phyloP scores from a whole-genome alignment of 2,329 filamentous ascomycete species.

The Beauveria pseudobassiana region DNA sequence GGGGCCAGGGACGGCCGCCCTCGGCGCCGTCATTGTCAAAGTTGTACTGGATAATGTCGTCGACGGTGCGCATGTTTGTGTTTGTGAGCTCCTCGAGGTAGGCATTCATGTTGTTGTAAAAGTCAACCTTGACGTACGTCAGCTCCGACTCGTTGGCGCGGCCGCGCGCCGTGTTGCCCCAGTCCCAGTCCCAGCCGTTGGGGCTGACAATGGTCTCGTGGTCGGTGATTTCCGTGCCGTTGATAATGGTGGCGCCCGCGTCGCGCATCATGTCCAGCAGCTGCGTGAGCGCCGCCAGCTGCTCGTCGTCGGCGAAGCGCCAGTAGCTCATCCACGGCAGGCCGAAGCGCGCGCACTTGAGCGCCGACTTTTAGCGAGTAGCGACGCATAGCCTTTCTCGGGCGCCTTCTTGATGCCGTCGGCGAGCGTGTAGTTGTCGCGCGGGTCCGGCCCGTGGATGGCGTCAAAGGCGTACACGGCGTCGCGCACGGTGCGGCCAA shows the following conservation, averaged over 20 bases:
- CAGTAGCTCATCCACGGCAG: conserved; percentile 68
- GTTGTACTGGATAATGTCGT: conserved; percentile 61
- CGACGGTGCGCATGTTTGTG: conserved; percentile 49
- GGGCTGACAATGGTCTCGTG: conserved; percentile 55
- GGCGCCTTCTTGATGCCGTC: conserved; percentile 47
- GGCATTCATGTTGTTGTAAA: conserved; percentile 52
- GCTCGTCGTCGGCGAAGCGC: conserved; percentile 49
- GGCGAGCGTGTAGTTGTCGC: conserved; percentile 58
- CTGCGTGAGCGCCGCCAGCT: conserved; percentile 43
- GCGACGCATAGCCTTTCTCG: conserved; percentile 47
- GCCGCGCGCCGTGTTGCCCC: conserved; percentile 48
- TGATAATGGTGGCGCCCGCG: conserved; percentile 61
- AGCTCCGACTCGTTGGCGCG: conserved; percentile 68
- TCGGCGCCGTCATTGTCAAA: conserved; percentile 56
- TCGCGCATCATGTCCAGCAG: conserved; percentile 43
- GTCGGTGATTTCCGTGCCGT: conserved; percentile 60
- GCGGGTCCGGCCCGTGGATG: conserved; percentile 56
- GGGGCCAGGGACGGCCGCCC: conserved; percentile 53
- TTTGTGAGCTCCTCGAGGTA: conserved; percentile 59
- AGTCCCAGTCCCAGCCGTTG: conserved; percentile 69
- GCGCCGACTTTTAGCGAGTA: conserved; percentile 42
- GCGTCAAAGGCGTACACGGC: conserved; percentile 58
- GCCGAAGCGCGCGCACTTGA: conserved; percentile 59
- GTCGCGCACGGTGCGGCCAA: conserved; percentile 63
- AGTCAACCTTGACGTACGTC: conserved; percentile 64